Evolutionary conservation across 345 rosid genomes (phyloP), one percentile per base, ranked within the genome.

Genomic region (Limnanthes douglasii): DNA sequence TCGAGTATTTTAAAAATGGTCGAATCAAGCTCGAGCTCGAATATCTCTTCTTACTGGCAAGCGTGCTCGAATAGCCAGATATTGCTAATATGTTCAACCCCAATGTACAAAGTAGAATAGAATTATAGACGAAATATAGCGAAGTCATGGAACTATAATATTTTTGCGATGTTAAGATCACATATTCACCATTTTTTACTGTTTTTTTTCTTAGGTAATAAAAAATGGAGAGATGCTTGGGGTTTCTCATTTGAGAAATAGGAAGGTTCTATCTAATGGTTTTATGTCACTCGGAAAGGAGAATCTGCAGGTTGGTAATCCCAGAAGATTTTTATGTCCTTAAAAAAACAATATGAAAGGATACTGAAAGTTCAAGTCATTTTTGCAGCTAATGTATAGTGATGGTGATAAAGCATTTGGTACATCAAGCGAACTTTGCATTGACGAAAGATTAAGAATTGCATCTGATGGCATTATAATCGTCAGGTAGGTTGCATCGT

Each of bases 161-260:
- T n/a, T n/a, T n/a, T n/a, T n/a, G n/a, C n/a, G n/a, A n/a, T n/a
- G n/a, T n/a, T n/a, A n/a, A n/a, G n/a, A n/a, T n/a, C n/a, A n/a
- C n/a, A n/a, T n/a, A n/a, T n/a, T n/a, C n/a, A n/a, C 28, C 18
- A 13, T 17, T 10, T 43, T 26, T 22, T 3, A 21, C 7, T 30
- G 19, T 2, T 21, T 26, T 37, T 59, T 37, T 42, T 52, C 27
- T 50, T 85, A 84, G 95, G 98, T 90, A 45, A 84, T 90, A 44
- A 90, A 77, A 61, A 90, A 90, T 39, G 95, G 98, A 51, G 98
- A 90, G 75, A 90, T 90, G 95, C 95, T 90, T 50, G 95, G 98
- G 50, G 95, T 90, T 58, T 84, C 98, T 47, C 95, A 84, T 64
- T 59, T 90, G 70, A 78, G 94, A 64, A 90, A 80, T 42, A 72